Conservation (phyloP, 768 basidiomycete species). For the Amanita rimosa region DNA sequence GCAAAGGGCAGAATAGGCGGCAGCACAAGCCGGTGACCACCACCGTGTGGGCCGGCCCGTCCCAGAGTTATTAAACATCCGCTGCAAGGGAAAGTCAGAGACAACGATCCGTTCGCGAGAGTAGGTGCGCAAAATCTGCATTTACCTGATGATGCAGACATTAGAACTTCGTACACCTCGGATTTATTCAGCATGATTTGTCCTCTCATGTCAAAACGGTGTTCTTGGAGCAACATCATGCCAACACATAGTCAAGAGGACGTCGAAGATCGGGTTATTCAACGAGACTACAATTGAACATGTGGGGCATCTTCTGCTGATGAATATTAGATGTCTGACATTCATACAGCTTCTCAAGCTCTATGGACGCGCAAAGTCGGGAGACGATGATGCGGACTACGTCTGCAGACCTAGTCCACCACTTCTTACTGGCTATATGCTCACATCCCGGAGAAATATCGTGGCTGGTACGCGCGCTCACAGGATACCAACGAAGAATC, state of each 20-base stretch:
- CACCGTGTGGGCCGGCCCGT: too few relatives aligned
- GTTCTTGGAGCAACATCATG: conserved; percentile 64
- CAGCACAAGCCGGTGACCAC: too few relatives aligned
- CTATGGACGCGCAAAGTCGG: conserved; percentile 48
- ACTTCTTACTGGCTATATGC: conserved; percentile 79
- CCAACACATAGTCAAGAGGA: conserved; percentile 56
- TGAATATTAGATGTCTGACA: too few relatives aligned
- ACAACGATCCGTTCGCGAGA: conserved; percentile 30
- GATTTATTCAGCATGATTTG: conserved; percentile 46
- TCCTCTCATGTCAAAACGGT: conserved; percentile 42
- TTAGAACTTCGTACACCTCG: conserved; percentile 65
- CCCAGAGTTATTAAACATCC: conserved; percentile 60
- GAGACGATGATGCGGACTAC: conserved; percentile 36
- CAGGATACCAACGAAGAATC: conserved; percentile 27
- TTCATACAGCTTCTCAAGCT: conserved; percentile 52
- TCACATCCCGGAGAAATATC: conserved; percentile 71
- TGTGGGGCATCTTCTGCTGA: conserved; percentile 19
- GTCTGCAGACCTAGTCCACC: conserved; percentile 74
- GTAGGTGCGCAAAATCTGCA: conserved; percentile 36
- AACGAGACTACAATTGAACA: conserved; percentile 53
- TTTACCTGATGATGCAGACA: conserved; percentile 35
- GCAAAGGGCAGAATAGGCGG: too few relatives aligned
- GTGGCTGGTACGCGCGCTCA: conserved; percentile 85
- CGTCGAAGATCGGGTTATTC: conserved; percentile 62
- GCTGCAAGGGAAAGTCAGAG: conserved; percentile 42